Conservation (phyloP, 108 stramenopile genomes). For the Cyclostephanos tholiformis region DNA sequence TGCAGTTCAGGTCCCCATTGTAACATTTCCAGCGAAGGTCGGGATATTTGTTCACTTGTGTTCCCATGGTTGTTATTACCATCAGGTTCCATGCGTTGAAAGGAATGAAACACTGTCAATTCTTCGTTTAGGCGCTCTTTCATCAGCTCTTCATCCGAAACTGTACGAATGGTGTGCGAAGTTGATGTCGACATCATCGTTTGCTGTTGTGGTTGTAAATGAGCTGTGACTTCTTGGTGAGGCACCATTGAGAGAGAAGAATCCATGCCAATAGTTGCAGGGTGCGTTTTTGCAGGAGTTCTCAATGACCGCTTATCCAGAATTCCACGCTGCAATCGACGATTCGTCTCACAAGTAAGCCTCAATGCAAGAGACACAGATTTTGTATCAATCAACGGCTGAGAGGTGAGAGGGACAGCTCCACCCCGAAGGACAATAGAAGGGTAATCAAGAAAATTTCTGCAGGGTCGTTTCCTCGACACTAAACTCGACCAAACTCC, state of each 20-base stretch:
- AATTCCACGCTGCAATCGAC: conserved; percentile 30
- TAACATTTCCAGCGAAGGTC: conserved; percentile 14
- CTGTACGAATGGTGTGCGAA: neutral
- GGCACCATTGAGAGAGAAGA: neutral
- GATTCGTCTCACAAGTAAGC: conserved; percentile 47
- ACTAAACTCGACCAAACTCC: neutral
- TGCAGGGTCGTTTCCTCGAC: neutral
- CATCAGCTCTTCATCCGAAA: conserved; percentile 11
- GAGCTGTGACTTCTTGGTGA: conserved; percentile 1
- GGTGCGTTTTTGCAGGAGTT: neutral
- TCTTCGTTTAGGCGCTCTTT: conserved; percentile 29
- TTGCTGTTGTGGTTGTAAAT: no score
- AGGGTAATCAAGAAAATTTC: neutral
- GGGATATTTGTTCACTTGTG: neutral
- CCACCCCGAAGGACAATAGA: conserved; percentile 6
- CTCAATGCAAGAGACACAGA: conserved; percentile 42
- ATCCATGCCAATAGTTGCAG: conserved; percentile 1
- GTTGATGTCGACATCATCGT: conserved; percentile 10
- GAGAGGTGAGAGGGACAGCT: neutral
- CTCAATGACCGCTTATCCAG: neutral
- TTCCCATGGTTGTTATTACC: conserved; percentile 1
- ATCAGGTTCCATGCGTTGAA: conserved; percentile 6
- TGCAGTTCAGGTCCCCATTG: conserved; percentile 45
- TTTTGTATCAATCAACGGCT: conserved; percentile 37
- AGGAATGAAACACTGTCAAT: conserved; percentile 37